Conservation (phyloP, 345 rosid species). For the Pseudoturritis turrita region DNA sequence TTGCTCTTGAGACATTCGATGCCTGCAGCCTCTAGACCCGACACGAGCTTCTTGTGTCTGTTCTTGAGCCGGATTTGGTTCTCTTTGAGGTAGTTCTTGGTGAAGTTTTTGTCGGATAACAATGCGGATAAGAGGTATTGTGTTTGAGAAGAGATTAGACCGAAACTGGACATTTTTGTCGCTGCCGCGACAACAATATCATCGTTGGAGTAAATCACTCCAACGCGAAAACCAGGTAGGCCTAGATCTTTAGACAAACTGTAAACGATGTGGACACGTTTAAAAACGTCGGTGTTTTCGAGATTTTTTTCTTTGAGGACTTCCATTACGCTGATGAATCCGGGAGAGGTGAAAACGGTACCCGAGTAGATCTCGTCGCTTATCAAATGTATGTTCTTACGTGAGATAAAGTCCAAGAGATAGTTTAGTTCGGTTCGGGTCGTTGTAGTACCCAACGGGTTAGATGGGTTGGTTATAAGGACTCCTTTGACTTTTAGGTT, state of each 20-base stretch:
- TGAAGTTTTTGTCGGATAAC: conserved; percentile 64
- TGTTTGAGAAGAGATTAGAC: conserved; percentile 76
- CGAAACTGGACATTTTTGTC: conserved; percentile 86
- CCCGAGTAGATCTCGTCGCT: conserved; percentile 82
- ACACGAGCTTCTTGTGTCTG: conserved; percentile 44
- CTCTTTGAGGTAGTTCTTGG: conserved; percentile 48
- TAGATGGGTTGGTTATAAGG: conserved; percentile 73
- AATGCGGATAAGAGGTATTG: conserved; percentile 61
- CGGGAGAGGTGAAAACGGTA: conserved; percentile 57
- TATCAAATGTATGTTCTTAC: conserved; percentile 56
- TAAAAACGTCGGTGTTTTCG: conserved; percentile 40
- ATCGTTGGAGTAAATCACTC: conserved; percentile 76
- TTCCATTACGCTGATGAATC: conserved; percentile 61
- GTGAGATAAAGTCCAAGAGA: conserved; percentile 54
- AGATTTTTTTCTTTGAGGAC: conserved; percentile 45
- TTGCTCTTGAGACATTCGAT: conserved; percentile 62
- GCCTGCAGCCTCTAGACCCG: conserved; percentile 55
- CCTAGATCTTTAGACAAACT: conserved; percentile 84
- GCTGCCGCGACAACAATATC: conserved; percentile 61
- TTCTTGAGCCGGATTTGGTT: conserved; percentile 52
- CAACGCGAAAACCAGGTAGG: conserved; percentile 88
- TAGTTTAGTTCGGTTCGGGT: conserved; percentile 50
- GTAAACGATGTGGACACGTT: conserved; percentile 65
- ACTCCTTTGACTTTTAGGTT: conserved; percentile 70
- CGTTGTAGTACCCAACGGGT: conserved; percentile 67